Evolutionary conservation across 2,329 filamentous ascomycete species (phyloP).

Genomic region (Calonectria ilicicola): DNA sequence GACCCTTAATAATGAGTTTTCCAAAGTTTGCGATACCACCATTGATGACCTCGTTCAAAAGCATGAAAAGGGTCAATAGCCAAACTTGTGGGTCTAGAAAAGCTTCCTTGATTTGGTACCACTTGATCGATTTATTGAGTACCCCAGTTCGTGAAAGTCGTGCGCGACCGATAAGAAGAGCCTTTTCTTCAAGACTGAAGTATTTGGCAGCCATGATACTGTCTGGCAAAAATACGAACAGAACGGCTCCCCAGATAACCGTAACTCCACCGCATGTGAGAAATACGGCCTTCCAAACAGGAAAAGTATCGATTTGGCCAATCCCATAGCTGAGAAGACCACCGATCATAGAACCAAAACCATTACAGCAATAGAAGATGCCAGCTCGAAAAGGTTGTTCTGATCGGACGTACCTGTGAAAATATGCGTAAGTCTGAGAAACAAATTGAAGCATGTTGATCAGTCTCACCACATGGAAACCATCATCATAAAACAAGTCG

Average conservation of each 20-base stretch:
- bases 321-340: slow-evolving; percentile 62
- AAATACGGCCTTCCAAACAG: slow-evolving; percentile 64
- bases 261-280: slow-evolving; percentile 61
- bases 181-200: slow-evolving; percentile 32
- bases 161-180: slow-evolving; percentile 71
- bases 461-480: slow-evolving; percentile 56
- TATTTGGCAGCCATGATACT: slow-evolving; percentile 49
- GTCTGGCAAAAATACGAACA: slow-evolving; percentile 59
- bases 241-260: slow-evolving; percentile 56
- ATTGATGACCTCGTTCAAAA: slow-evolving; percentile 64
- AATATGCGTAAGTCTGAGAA: background rate
- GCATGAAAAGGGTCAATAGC: slow-evolving; percentile 64
- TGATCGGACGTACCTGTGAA: slow-evolving; percentile 51
- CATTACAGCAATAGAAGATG: slow-evolving; percentile 52
- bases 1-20: slow-evolving; percentile 63
- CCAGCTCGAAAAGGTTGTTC: slow-evolving; percentile 60
- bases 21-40: slow-evolving; percentile 66
- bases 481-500: slow-evolving; percentile 63
- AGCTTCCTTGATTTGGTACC: slow-evolving; percentile 60
- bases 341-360: slow-evolving; percentile 54
- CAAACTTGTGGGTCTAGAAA: slow-evolving; percentile 62
- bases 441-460: background rate
- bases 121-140: slow-evolving; percentile 59
- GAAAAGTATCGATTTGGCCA: slow-evolving; percentile 58
- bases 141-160: slow-evolving; percentile 59